Base-by-base conservation (phyloP, 192 early-diverging fungal genomes). In the Allomyces macrogynus region DNA sequence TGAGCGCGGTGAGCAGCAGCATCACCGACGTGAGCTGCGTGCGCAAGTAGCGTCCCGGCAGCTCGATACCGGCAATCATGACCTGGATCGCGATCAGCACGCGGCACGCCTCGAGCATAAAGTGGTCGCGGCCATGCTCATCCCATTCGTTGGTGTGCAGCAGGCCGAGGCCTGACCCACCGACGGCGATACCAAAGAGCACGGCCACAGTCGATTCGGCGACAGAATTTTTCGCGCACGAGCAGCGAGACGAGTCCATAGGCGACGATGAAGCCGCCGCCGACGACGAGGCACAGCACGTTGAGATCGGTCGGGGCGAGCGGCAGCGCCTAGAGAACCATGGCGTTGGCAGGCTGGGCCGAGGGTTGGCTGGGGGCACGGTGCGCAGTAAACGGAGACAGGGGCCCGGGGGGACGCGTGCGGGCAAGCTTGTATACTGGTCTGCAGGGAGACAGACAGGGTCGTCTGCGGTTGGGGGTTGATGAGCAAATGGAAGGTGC, bases 21-120 rank as follows among this genome's bases (percentile, higher is more conserved):
- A 89, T 76, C 63, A 96, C 68, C 0, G 85, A 82, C 24, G 66
- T 65, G 73, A 79, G 80, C 61, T 91, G 86, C 62, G 79, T 81
- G 10, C 74, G 68, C 61, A 90, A 62, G 67, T 89, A 94, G 4
- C 83, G 82, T 71, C 77, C 73, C 24, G 90, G 89, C 62, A 92
- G 76, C 7, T 79, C 77, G 10, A 93, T 83, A 20, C 87, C 90
- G 26, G 89, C 89, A 49, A 84, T 85, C 87, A 93, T 90, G 27
- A 91, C 86, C 73, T 91, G 89, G 67, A 96, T 84, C 3, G 86
- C 87, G 70, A 96, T 81, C 49, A 88, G 82, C 65, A 89, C 78
- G 32, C 89, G 81, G 32, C 84, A 80, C 24, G 90, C 78, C 68
- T 89, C 82, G 54, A 85, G 79, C 0, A 85, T 86, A 20, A 89